Evolutionary conservation across 2,329 filamentous ascomycete species (phyloP).

Genomic region (Pestalotiopsis fici): DNA sequence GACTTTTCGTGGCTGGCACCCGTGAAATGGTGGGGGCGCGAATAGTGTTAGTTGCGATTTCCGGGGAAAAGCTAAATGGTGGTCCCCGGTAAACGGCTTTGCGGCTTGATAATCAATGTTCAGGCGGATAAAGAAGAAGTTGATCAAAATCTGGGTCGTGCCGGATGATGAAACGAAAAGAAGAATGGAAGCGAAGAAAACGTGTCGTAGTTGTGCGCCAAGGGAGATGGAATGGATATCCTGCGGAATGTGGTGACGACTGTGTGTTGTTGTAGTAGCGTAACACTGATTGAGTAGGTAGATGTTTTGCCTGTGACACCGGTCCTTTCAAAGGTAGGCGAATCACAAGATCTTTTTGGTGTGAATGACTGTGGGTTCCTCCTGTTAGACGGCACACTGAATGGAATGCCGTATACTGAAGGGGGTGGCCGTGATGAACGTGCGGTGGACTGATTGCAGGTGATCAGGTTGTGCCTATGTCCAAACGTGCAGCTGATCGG

Average conservation of each 20-base stretch:
- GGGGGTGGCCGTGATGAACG: background rate
- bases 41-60: slow-evolving; percentile 9
- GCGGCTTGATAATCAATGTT: slow-evolving; percentile 14
- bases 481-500: slow-evolving; percentile 10
- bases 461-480: slow-evolving; percentile 1
- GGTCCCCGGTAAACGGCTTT: slow-evolving; percentile 13
- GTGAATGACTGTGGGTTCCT: slow-evolving; percentile 3
- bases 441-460: slow-evolving; percentile 3
- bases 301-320: background rate
- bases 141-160: slow-evolving; percentile 16
- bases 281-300: background rate
- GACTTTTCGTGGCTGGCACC: background rate
- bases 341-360: background rate
- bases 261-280: background rate
- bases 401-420: background rate
- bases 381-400: background rate
- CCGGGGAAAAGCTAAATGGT: slow-evolving; percentile 10
- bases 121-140: slow-evolving; percentile 18
- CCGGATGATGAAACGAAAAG: slow-evolving; percentile 9
- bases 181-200: background rate
- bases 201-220: background rate
- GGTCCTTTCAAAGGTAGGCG: slow-evolving; percentile 10
- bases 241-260: slow-evolving; percentile 2
- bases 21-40: slow-evolving; percentile 6
- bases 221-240: background rate